Conservation (phyloP, 2,329 filamentous ascomycete genomes). For the Stromatinia cepivora region DNA sequence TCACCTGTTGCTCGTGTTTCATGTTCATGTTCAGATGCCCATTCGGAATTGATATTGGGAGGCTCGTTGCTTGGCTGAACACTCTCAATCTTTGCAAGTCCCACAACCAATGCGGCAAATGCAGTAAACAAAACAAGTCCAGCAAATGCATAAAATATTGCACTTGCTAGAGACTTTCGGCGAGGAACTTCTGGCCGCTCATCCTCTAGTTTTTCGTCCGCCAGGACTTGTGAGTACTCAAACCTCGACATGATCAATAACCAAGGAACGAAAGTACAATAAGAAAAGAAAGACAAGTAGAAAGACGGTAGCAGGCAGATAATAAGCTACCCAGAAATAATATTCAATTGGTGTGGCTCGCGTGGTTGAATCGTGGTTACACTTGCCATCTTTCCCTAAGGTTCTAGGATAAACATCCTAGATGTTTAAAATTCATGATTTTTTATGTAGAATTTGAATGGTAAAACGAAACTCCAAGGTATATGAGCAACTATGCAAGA, state of each 20-base stretch:
- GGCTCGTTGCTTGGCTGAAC: not conserved
- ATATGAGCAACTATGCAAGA: no score
- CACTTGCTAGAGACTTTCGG: not conserved
- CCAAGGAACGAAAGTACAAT: not conserved
- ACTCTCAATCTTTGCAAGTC: not conserved
- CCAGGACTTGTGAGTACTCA: constrained; percentile 10
- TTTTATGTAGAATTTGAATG: no score
- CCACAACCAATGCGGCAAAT: not conserved
- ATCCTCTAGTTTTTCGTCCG: constrained; percentile 14
- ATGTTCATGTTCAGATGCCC: constrained; percentile 15
- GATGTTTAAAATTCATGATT: no score
- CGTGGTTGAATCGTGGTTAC: constrained; percentile 17
- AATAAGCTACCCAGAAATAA: not conserved
- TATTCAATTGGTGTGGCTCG: constrained; percentile 1
- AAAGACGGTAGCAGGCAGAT: not conserved
- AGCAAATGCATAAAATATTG: constrained; percentile 4
- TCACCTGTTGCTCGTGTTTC: constrained; percentile 34
- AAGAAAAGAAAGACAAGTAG: not conserved
- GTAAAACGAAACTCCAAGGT: no score
- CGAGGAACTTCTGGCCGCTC: constrained; percentile 2
- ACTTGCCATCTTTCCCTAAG: not conserved
- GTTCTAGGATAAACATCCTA: no score
- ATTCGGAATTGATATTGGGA: not conserved
- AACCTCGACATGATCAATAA: constrained; percentile 16
- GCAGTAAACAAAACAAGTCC: constrained; percentile 6